These are phyloP conservation scores for Helotiales sp. DNA, from an alignment of 2,329 filamentous ascomycete species.

Conservation along the genomic window DNA sequence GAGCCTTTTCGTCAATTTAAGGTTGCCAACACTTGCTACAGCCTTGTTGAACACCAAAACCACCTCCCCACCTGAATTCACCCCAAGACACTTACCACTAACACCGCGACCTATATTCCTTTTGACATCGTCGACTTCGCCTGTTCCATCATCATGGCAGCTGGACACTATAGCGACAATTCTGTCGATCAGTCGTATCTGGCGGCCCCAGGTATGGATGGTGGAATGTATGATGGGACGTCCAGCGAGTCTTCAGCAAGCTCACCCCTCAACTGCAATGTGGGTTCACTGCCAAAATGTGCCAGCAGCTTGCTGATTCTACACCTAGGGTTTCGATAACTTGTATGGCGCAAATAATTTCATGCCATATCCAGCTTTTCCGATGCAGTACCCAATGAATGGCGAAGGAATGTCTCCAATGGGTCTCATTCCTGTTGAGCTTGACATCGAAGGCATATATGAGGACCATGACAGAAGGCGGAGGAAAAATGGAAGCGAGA, in stretches of 20 bases:
- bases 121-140: not conserved
- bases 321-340: slow-evolving; percentile 27
- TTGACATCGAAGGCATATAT: slow-evolving; percentile 36
- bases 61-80: not conserved
- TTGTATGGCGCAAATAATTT: slow-evolving; percentile 28
- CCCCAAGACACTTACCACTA: not conserved
- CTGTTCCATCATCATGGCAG: slow-evolving; percentile 24
- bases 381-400: slow-evolving; percentile 31
- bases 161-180: slow-evolving; percentile 25
- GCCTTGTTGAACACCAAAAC: slow-evolving; percentile 3
- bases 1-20: slow-evolving; percentile 5
- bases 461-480: slow-evolving; percentile 36
- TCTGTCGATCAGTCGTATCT: slow-evolving; percentile 23
- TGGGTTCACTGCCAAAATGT: slow-evolving; percentile 12
- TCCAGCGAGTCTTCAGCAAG: slow-evolving; percentile 36
- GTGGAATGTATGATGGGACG: slow-evolving; percentile 31
- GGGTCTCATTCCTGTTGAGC: slow-evolving; percentile 34
- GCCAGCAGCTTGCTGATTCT: slow-evolving; percentile 11
- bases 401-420: slow-evolving; percentile 26
- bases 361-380: slow-evolving; percentile 31
- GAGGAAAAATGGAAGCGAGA: slow-evolving; percentile 32
- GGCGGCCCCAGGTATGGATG: slow-evolving; percentile 27
- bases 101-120: not conserved
- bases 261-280: slow-evolving; percentile 33
- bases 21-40: slow-evolving; percentile 11